Conservation (phyloP, 441 rosid species). For the Euphorbia celastroides region DNA sequence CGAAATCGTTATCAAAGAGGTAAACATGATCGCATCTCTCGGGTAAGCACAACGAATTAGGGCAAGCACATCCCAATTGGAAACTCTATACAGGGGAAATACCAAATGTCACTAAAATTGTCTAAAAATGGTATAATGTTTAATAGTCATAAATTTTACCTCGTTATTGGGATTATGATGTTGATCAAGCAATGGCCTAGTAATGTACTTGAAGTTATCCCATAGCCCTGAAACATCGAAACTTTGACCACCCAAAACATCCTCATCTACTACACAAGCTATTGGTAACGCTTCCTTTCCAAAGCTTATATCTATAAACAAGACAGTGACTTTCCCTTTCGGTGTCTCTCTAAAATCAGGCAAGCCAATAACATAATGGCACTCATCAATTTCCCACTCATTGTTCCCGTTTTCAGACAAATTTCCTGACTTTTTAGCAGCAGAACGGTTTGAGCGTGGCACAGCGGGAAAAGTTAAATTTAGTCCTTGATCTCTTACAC, state of each 20-base stretch:
- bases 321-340: constrained; percentile 35
- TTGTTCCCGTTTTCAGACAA: constrained; percentile 25
- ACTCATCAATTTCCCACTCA: constrained; percentile 77
- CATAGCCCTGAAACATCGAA: constrained; percentile 52
- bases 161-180: constrained; percentile 43
- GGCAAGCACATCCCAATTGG: constrained; percentile 76
- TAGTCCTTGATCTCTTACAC: constrained; percentile 36
- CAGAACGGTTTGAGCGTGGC: constrained; percentile 37
- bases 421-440: constrained; percentile 22
- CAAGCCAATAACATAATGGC: constrained; percentile 67
- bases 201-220: constrained; percentile 70
- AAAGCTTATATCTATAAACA: constrained; percentile 83
- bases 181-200: constrained; percentile 51
- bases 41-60: constrained; percentile 57
- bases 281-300: constrained; percentile 77
- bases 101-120: neutral
- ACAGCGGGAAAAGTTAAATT: constrained; percentile 36
- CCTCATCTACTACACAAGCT: constrained; percentile 70
- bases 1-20: constrained; percentile 88
- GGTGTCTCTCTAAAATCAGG: constrained; percentile 51
- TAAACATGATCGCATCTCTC: constrained; percentile 83
- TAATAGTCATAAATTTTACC: constrained; percentile 37
- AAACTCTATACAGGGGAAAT: constrained; percentile 39
- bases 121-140: neutral
- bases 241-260: constrained; percentile 28